phyloP scores from a whole-genome alignment of 2,329 filamentous ascomycete genomes.

The Sphaerulina vaccinii region DNA sequence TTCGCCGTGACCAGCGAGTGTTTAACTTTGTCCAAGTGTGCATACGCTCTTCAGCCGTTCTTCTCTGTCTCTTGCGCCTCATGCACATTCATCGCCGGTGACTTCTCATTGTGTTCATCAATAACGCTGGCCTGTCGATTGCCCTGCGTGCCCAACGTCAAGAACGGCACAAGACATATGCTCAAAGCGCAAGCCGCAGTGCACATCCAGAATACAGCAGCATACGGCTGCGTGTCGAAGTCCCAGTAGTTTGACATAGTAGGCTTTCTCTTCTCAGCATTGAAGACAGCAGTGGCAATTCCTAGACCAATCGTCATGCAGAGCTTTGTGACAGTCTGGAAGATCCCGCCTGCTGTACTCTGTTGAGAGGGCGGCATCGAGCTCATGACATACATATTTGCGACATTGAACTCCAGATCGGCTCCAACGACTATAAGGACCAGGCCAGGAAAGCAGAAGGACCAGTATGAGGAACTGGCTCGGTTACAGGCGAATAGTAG shows the following conservation, averaged over 20 bases:
- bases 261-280: constrained; percentile 41
- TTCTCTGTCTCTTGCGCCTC: neutral
- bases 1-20: neutral
- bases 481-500: constrained; percentile 59
- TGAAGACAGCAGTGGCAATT: constrained; percentile 61
- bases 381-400: constrained; percentile 71
- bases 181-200: constrained; percentile 46
- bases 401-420: constrained; percentile 69
- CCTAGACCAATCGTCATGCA: constrained; percentile 61
- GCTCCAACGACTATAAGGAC: constrained; percentile 63
- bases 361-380: constrained; percentile 63
- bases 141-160: constrained; percentile 56
- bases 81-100: neutral
- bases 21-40: neutral
- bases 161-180: constrained; percentile 52
- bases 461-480: constrained; percentile 61
- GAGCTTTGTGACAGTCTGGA: constrained; percentile 65
- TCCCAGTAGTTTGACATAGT: constrained; percentile 45
- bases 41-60: neutral
- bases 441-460: constrained; percentile 62
- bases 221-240: constrained; percentile 49
- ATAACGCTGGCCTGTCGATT: constrained; percentile 23
- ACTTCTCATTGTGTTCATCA: neutral
- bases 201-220: constrained; percentile 53
- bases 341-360: constrained; percentile 65